Evolutionary conservation across 1,284 basidiomycete genomes (phyloP).

Genomic region (Jaminaea rosea): DNA sequence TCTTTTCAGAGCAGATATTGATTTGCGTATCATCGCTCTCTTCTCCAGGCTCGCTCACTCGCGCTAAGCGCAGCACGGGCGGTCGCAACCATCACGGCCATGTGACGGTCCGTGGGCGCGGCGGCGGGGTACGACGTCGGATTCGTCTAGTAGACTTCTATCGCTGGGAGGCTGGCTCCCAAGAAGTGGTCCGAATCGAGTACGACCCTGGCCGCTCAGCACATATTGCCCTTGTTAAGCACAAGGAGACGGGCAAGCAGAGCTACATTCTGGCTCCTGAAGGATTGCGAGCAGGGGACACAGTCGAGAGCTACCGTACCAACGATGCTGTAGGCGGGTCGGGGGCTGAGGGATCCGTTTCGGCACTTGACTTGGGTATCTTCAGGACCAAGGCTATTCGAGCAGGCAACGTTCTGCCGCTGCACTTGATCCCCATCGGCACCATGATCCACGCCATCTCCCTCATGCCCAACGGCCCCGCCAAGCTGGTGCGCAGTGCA

Average conservation of each 20-base stretch:
- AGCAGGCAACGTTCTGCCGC: constrained; percentile 84
- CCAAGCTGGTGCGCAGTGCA: constrained; percentile 76
- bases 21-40: too few relatives aligned
- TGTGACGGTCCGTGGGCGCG: constrained; percentile 78
- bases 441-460: constrained; percentile 82
- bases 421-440: constrained; percentile 82
- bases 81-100: constrained; percentile 72
- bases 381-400: constrained; percentile 76
- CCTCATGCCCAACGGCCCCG: constrained; percentile 66
- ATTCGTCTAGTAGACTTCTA: constrained; percentile 81
- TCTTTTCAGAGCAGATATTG: too few relatives aligned
- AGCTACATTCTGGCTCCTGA: constrained; percentile 89
- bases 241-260: constrained; percentile 53
- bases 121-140: constrained; percentile 82
- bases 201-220: constrained; percentile 90
- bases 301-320: constrained; percentile 72
- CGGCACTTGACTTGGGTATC: constrained; percentile 66
- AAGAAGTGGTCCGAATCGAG: constrained; percentile 85
- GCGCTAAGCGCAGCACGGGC: constrained; percentile 71
- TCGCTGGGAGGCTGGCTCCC: constrained; percentile 61
- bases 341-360: constrained; percentile 1
- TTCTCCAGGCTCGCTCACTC: constrained; percentile 71
- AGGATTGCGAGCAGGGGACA: constrained; percentile 75
- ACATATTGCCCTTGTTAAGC: constrained; percentile 79
- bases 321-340: constrained; percentile 35